Evolutionary conservation across 2,329 filamentous ascomycete genomes (phyloP), one percentile per base, ranked within the genome.

Genomic region (Arthroderma uncinatum): DNA sequence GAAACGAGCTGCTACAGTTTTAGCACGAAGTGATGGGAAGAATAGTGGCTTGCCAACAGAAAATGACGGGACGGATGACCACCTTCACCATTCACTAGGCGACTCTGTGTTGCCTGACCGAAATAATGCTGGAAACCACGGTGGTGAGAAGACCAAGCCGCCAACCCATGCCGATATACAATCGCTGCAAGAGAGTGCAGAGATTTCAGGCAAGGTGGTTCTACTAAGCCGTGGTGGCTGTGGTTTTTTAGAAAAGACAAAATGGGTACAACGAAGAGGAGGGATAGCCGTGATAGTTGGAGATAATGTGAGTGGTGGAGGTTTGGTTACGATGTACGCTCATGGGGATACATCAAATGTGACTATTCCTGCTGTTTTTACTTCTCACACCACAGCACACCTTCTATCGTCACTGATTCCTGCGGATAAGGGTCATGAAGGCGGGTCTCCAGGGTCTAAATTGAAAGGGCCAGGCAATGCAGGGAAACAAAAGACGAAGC

Each of bases 281-380:
- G 93, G 87, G 19, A 80, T 90, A 59, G 93, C 89, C 36, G 77
- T 98, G 59, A 94, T 98, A 62, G 91, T 98, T 2, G 93, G 93
- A 25, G 93, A 98, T 70, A 87, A 96, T 70, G 86, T 88, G 58
- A 87, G 88, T 60, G 92, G 92, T 47, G 91, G 90, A 2, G 87
- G 87, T 36, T 75, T 98, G 60, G 88, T 97, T 54, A 93, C 94
- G 64, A 98, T 98, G 93, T 97, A 95, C 70, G 93, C 93, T n/a
- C 84, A 88, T 66, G 93, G 92, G 37, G 91, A 97, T 68, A 95
- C 92, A 2, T 94, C 91, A 34, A 95, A 96, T 66, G 82, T 97
- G 62, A 89, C 89, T 0, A 96, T 98, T 56, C 91, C 93, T 1
- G 89, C 93, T 0, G 79, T 97, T 8, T 98, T 98, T 71, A 97